phyloP scores from a whole-genome alignment of 2,329 filamentous ascomycete species.

The Pseudogymnoascus sp. region DNA sequence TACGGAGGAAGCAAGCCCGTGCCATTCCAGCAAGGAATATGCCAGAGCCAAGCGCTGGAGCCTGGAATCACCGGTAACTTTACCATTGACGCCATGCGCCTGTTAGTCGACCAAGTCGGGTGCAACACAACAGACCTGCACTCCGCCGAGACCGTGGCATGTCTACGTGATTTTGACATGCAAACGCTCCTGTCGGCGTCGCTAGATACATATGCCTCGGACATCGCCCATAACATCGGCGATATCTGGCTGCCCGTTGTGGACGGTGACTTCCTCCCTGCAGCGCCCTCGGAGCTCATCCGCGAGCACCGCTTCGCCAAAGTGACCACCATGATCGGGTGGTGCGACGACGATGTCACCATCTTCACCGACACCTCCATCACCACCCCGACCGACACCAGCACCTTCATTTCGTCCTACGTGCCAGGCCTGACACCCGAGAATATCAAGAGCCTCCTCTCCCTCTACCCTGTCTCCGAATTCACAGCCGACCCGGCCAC shows the following conservation, averaged over 20 bases:
- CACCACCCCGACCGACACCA: slow-evolving; percentile 30
- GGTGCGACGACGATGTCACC: slow-evolving; percentile 11
- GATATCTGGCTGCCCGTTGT: slow-evolving; percentile 37
- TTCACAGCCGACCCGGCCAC: slow-evolving; percentile 31
- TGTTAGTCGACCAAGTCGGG: slow-evolving; percentile 33
- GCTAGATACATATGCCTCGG: slow-evolving; percentile 33
- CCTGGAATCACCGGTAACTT: slow-evolving; percentile 41
- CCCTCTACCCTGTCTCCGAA: slow-evolving; percentile 41
- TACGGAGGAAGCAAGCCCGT: slow-evolving; percentile 36
- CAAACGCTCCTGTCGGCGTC: slow-evolving; percentile 36
- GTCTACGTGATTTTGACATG: slow-evolving; percentile 37
- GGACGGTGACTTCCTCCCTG: slow-evolving; percentile 13
- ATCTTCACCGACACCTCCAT: background rate
- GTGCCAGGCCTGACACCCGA: slow-evolving; percentile 27
- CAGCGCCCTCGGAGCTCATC: slow-evolving; percentile 10
- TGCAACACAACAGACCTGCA: slow-evolving; percentile 36
- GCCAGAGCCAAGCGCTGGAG: slow-evolving; percentile 41
- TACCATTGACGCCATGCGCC: slow-evolving; percentile 38
- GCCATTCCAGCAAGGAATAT: slow-evolving; percentile 39
- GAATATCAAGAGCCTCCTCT: slow-evolving; percentile 34
- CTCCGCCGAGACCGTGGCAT: slow-evolving; percentile 36
- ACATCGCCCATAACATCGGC: slow-evolving; percentile 39
- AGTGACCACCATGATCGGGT: slow-evolving; percentile 14
- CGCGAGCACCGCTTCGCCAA: slow-evolving; percentile 9
- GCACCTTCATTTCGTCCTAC: background rate